Base-by-base conservation (phyloP, 1,139 yeast genomes). In the Maudiozyma humilis region DNA sequence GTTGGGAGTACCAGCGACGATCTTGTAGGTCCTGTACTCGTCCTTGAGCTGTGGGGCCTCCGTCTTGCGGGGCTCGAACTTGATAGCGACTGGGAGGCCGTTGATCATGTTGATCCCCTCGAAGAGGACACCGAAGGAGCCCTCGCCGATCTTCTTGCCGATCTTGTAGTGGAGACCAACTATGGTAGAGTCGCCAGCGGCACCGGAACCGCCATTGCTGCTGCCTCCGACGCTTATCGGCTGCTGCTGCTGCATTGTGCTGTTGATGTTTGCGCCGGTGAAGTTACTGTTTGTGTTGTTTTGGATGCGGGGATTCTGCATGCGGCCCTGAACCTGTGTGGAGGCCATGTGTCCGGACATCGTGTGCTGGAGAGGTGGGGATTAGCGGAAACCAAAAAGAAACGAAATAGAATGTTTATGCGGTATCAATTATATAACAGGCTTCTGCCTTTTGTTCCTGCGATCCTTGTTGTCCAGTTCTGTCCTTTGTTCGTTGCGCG, bases 101-200 rank as follows among this genome's bases (percentile, higher is more conserved):
- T 82, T 82, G 55, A 83, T 75, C 59, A 83, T 73, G 57, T 83
- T 83, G 36, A 81, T 74, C 51, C 93, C 93, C 68, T 83, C 93
- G 57, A 83, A 83, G 43, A 83, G 76, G 32, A 83, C 86, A 46
- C 93, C 93, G 63, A 83, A 83, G 2, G 91, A 82, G 16, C 93
- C 93, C 63, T 82, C 93, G 46, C 93, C 93, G 43, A 83, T 82
- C 64, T 83, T 83, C 63, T 82, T 83, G 38, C 91, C 91, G 43
- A 83, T 82, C 56, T 80, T 79, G 63, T 82, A 83, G 63, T 83
- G 91, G 51, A 82, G 70, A 1, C 93, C 93, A 40, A 83, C 89
- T 35, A 82, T 84, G 49, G 64, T 61, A 1, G 62, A 52, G 43
- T 59, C 62, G 38, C 57, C 59, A 27, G 23, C 31, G 8, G 10